These are phyloP conservation scores for Saccharomycopsis vini DNA, from an alignment of 805 yeast genomes.

Conservation along the genomic window DNA sequence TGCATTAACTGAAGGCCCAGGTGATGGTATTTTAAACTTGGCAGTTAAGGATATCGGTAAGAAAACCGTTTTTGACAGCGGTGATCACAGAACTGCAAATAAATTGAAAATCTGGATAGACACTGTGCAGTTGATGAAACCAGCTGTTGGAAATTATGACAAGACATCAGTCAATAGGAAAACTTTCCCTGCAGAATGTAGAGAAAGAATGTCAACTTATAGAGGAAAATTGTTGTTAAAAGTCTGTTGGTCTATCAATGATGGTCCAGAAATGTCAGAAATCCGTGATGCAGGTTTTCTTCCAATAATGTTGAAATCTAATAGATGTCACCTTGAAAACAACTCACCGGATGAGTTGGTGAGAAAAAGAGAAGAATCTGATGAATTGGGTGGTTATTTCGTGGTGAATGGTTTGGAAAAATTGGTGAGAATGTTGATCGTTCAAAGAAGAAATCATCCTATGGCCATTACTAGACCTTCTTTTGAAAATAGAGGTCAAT, in stretches of 20 bases:
- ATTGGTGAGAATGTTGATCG: slow-evolving; percentile 92
- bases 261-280: slow-evolving; percentile 72
- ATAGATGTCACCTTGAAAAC: slow-evolving; percentile 83
- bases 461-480: slow-evolving; percentile 96
- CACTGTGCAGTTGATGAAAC: slow-evolving; percentile 78
- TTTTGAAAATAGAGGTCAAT: slow-evolving; percentile 86
- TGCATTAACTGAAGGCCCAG: slow-evolving; percentile 84
- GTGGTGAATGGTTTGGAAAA: slow-evolving; percentile 95
- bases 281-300: slow-evolving; percentile 84
- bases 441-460: slow-evolving; percentile 95
- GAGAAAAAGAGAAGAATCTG: slow-evolving; percentile 75
- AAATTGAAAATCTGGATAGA: slow-evolving; percentile 80
- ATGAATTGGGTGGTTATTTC: slow-evolving; percentile 95
- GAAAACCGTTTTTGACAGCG: slow-evolving; percentile 77
- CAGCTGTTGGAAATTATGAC: slow-evolving; percentile 63
- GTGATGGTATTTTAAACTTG: slow-evolving; percentile 74
- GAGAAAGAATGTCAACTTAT: slow-evolving; percentile 84
- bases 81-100: slow-evolving; percentile 71
- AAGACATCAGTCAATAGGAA: slow-evolving; percentile 69
- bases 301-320: slow-evolving; percentile 85
- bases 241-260: slow-evolving; percentile 80
- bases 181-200: slow-evolving; percentile 76
- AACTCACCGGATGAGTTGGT: slow-evolving; percentile 79
- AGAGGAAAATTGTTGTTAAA: slow-evolving; percentile 71
- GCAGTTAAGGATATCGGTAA: slow-evolving; percentile 86